These are phyloP conservation scores for Macrotyloma uniflorum DNA, from an alignment of 306 rosid species.

Conservation along the genomic window DNA sequence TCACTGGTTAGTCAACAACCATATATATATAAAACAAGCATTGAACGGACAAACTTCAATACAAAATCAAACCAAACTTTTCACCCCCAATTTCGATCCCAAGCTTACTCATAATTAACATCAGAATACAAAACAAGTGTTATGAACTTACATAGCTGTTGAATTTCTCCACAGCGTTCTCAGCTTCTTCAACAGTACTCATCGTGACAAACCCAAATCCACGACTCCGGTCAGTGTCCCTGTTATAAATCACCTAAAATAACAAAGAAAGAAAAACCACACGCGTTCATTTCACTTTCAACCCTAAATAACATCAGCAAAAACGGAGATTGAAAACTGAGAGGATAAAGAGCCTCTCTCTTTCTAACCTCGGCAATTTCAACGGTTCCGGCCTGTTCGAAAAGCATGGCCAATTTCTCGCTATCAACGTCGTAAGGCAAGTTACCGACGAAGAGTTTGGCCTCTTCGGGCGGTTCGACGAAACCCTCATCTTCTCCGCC, in stretches of 20 bases:
- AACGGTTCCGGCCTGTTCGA: constrained; percentile 79
- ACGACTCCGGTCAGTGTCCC: constrained; percentile 90
- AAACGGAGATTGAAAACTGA: neutral
- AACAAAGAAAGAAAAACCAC: constrained; percentile 1
- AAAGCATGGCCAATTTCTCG: constrained; percentile 72
- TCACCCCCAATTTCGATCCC: neutral
- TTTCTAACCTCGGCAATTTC: constrained; percentile 81
- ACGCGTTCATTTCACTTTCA: neutral
- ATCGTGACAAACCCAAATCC: constrained; percentile 95
- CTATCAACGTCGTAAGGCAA: constrained; percentile 88
- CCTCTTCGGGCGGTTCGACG: constrained; percentile 75
- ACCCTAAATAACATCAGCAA: neutral
- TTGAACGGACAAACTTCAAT: neutral
- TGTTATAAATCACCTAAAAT: constrained; percentile 83
- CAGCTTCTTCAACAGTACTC: constrained; percentile 95
- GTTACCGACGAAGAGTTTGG: constrained; percentile 89
- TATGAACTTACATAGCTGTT: constrained; percentile 66
- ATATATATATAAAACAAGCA: neutral
- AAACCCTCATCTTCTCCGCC: constrained; percentile 41
- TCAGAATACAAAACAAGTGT: neutral
- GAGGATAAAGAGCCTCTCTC: neutral
- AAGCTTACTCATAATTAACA: neutral
- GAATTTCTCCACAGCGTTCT: constrained; percentile 69
- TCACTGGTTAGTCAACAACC: neutral
- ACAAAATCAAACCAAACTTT: neutral